Evolutionary conservation across 2,329 filamentous ascomycete species (phyloP), one percentile per base, ranked within the genome.

Genomic region (Nothophoma quercina): DNA sequence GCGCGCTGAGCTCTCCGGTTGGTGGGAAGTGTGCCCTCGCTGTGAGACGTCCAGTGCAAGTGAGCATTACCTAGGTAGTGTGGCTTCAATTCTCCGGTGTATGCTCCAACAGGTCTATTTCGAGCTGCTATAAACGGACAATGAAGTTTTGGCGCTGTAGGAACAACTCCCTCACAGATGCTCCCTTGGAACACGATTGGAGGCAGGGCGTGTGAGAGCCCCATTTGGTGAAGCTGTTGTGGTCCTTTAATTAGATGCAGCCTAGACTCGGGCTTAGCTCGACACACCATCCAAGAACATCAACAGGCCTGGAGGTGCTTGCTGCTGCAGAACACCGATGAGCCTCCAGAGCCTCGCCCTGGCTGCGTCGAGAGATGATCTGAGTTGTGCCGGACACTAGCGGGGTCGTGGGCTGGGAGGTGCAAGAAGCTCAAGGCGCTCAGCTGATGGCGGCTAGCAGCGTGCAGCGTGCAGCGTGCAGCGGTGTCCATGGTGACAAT

Each of bases 211-310:
- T 53, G 47, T 53, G 42, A 33, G 38, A 39, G 26, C 12, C n/a
- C 34, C 13, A 25, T 42, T 38, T 25, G 42, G 49, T 33, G 50
- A 47, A 47, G 49, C 42, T 42, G 42, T 32, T 26, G 38, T 21
- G 18, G 50, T 28, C 50, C 50, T 53, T 53, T 48, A 48, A 53
- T 53, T 53, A 53, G 43, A 43, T 43, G 50, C 42, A 52, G 46
- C 23, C 49, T 36, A 42, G 42, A 42, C 32, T 21, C 25, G 19
- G 42, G 29, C 12, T 28, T 41, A 36, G 49, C 35, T 41, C 32
- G 36, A 33, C 23, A 42, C 34, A 16, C 18, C 18, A 30, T 32
- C 21, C 30, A 40, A 23, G 42, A 42, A 28, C 15, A 34, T 41
- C 25, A 32, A 28, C 25, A 22, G 19, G n/a, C n/a, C n/a, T n/a